Percentiles rank a stretch among this genome's conserved stretches.
Conservation (phyloP, 1,139 yeast species). For the Groenewaldozyma auringiensis region DNA sequence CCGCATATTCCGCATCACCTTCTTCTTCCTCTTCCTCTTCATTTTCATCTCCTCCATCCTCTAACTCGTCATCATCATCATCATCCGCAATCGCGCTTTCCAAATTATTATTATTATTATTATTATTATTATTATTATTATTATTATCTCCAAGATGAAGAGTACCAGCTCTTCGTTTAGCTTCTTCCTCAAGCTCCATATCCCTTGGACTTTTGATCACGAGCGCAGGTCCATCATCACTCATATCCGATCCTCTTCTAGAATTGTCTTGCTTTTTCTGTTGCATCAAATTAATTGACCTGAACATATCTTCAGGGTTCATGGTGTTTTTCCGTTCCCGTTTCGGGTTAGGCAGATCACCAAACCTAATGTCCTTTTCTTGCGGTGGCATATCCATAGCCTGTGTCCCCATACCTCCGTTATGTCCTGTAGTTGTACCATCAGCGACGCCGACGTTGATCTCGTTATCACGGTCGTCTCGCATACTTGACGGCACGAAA, state of each 20-base stretch:
- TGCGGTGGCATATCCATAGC: conserved; percentile 5
- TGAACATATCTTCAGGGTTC: conserved; percentile 75
- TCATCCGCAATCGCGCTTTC: background rate
- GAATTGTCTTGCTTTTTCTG: conserved; percentile 26
- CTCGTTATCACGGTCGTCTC: background rate
- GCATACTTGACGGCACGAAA: background rate
- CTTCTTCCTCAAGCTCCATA: conserved; percentile 38
- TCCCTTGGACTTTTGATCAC: conserved; percentile 76
- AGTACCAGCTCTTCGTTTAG: conserved; percentile 10
- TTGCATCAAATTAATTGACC: conserved; percentile 74
- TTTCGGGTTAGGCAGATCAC: conserved; percentile 39
- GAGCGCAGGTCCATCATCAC: conserved; percentile 60
- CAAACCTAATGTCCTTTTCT: conserved; percentile 18
- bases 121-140: background rate
- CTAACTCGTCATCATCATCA: conserved; percentile 2
- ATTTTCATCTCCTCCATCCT: conserved; percentile 4
- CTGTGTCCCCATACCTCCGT: background rate
- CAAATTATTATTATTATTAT: conserved; percentile 1
- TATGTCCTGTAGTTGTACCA: background rate
- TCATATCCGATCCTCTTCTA: conserved; percentile 25
- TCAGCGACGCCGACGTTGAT: background rate
- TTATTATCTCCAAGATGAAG: background rate
- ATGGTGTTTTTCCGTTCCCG: conserved; percentile 38
- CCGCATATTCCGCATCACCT: conserved; percentile 25
- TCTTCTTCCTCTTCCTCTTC: conserved; percentile 15